Evolutionary conservation across 345 rosid species (phyloP).

Genomic region (Eucalyptus marginata): DNA sequence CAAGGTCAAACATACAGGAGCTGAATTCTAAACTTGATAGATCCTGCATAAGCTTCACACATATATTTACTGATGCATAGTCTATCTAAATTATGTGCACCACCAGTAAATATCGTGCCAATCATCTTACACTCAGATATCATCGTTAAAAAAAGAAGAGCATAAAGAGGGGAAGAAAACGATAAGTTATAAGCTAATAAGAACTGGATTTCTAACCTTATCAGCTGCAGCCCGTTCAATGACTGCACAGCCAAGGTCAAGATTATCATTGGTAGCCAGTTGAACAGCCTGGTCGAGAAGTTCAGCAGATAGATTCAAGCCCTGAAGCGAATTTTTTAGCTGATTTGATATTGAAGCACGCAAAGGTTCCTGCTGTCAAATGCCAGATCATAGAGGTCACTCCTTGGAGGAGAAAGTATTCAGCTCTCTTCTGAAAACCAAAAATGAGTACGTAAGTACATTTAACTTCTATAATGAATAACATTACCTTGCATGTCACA

Average conservation of each 20-base stretch:
- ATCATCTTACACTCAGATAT: neutral
- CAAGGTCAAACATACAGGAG: neutral
- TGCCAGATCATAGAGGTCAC: neutral
- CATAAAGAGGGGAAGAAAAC: neutral
- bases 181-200: neutral
- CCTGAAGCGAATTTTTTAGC: conserved; percentile 70
- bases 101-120: neutral
- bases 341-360: conserved; percentile 85
- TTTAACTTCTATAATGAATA: neutral
- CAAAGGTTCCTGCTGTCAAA: conserved; percentile 70
- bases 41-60: neutral
- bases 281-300: conserved; percentile 86
- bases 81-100: neutral
- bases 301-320: conserved; percentile 46
- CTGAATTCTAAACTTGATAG: neutral
- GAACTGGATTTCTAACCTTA: conserved; percentile 34
- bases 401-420: neutral
- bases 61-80: neutral
- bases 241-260: conserved; percentile 98
- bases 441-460: neutral
- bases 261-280: conserved; percentile 96
- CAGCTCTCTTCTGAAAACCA: neutral
- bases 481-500: conserved; percentile 93
- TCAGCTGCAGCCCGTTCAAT: conserved; percentile 98
- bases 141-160: neutral